Evolutionary conservation across 2,329 filamentous ascomycete genomes (phyloP), one percentile per base, ranked within the genome.

Genomic region (Alternaria solani): DNA sequence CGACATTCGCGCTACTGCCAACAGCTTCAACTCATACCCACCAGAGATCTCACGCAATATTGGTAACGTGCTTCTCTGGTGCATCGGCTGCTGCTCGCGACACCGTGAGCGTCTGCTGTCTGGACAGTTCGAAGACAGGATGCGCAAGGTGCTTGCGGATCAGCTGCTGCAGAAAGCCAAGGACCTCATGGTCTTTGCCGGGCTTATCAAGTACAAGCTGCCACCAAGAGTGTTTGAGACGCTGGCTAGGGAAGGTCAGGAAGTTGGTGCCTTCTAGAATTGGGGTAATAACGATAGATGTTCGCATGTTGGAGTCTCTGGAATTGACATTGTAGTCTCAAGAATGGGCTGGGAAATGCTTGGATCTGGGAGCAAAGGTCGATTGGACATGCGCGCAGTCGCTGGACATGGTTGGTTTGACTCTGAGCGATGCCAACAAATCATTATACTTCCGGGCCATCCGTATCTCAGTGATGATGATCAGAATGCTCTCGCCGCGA

Each of bases 171-270:
- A 91, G 77, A 92, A 91, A 82, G 93, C 92, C 39, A 89, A 93
- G 78, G 94, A 98, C 79, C 80, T 97, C 71, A 97, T 95, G 83
- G 91, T 95, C 14, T 98, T 97, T 82, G 94, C 93, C 16, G 94
- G 93, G 57, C 88, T 97, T 85, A 88, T 98, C 75, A 89, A 92
- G 74, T 98, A 97, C 81, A 89, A 95, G 73, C 86, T 98, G 81
- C 92, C 93, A 51, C 91, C 92, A 38, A 87, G 91, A 73, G 85
- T 98, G 56, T 94, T 96, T 80, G 94, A 97, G 83, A 91, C 91
- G 64, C 82, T 98, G 73, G 94, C 93, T 49, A 87, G 90, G 74
- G 93, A 92, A 41, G 92, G 91, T 2, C 71, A 74, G 47, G 72
- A 74, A 23, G 71, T 73, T 30, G 75, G 74, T 28, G 74, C 69